Base-by-base conservation (phyloP, 1,139 yeast genomes). In the Nakaseomyces nivariensis region DNA sequence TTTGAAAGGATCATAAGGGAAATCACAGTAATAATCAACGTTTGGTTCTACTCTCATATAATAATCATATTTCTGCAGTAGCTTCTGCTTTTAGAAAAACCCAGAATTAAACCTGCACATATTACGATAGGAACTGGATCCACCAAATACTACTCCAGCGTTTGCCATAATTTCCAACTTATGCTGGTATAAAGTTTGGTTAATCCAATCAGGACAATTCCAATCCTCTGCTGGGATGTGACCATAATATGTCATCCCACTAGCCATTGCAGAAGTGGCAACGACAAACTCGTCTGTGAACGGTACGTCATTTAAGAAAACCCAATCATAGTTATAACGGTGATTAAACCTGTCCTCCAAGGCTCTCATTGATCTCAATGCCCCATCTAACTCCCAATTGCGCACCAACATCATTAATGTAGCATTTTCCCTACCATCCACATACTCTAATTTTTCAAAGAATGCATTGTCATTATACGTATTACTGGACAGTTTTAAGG, bases 1-100 rank as follows among this genome's bases (percentile, higher is more conserved):
- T 67, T 81, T 80, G 74, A 88, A 88, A 41, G 86, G 74, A 67
- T 88, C 96, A 63, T 85, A 84, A 61, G 83, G 81, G 57, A 88
- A 73, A 65, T 87, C 94, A 72, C 96, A 88, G 66, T 70, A 83
- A 52, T 87, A 74, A 60, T 77, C 74, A 63, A 86, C 79, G 61
- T 83, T 90, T 33, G 96, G 96, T 69, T 89, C 97, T 51, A 89
- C 96, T 69, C 97, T 81, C 96, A 96, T 89, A 72, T 87, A 89
- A 72, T 81, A 88, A 57, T 83, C 87, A 66, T 82, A 88, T 41
- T 83, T 82, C 53, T 73, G 74, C 75, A 87, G 70, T 47, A 85
- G 66, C 45, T 79, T 81, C 61, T 86, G 94, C 68, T 86, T 77
- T 74, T 79, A 89, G 72, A 89, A 88, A 69, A 88, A 86, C 0